Base-by-base conservation (phyloP, 2,329 filamentous ascomycete species). In the Alternaria consortialis region DNA sequence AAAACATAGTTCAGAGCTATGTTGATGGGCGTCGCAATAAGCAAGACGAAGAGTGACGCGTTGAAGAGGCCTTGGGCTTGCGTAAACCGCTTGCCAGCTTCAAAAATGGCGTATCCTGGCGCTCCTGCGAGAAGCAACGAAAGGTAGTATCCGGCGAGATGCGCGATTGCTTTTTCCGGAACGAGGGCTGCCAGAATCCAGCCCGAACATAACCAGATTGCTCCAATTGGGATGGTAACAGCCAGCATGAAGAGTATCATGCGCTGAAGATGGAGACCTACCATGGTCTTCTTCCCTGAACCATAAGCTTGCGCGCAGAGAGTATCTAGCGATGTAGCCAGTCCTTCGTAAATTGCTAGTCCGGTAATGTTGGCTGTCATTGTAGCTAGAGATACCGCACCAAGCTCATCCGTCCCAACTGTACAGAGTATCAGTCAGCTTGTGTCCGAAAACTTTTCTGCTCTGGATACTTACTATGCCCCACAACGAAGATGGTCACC, bases 301-400 rank as follows among this genome's bases (percentile, higher is more conserved):
- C 84, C 84, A 69, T 84, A 85, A 2, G 84, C 81, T 66, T 85
- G 84, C 27, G 83, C 80, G 62, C 83, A 85, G 4, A 85, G 72
- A 0, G 84, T 85, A 64, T 85, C 84, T 23, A 85, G 74, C 25
- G 80, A 81, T 0, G 83, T 85, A 40, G 84, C 82, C 70, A 85
- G 80, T 23, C 84, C 84, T 66, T 85, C 82, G 58, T 83, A 82
- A 23, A 84, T 74, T 1, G 85, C 81, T 20, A 83, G 80, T 0
- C 85, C 85, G 7, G 84, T 77, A 52, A 87, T 86, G 60, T 84
- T 86, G 65, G 85, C 83, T 0, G 84, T 86, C 46, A 84, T 86
- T 25, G 83, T 80, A 25, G 83, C 84, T 15, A 86, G 70, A 54
- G 81, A 84, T 0, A 84, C 83, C 0, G 84, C 85, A 1, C 83